phyloP scores from a whole-genome alignment of 148 eudicot genomes.

The Cornus kousa region DNA sequence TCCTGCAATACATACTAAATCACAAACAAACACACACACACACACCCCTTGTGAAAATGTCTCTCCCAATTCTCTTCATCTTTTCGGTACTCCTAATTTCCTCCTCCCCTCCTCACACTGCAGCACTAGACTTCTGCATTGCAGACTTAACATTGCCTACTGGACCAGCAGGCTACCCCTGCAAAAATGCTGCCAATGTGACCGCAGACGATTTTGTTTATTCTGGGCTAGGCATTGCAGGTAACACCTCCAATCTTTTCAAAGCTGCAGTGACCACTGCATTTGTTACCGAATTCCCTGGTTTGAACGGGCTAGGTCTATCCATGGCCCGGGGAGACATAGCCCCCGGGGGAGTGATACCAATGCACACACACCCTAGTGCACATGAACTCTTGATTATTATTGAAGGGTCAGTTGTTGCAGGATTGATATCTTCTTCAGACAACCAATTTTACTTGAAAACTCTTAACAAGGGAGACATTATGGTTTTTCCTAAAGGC shows the following conservation, averaged over 20 bases:
- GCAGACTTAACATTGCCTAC: slow-evolving; percentile 43
- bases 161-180: slow-evolving; percentile 73
- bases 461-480: slow-evolving; percentile 56
- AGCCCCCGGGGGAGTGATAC: slow-evolving; percentile 68
- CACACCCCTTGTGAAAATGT: no score
- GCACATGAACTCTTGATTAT: slow-evolving; percentile 58
- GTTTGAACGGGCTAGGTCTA: slow-evolving; percentile 69
- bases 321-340: slow-evolving; percentile 74
- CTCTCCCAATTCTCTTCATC: no score
- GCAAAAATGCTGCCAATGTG: slow-evolving; percentile 48
- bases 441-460: slow-evolving; percentile 50
- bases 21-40: no score
- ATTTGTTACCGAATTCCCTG: slow-evolving; percentile 67
- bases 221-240: slow-evolving; percentile 48
- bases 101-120: slow-evolving; percentile 27
- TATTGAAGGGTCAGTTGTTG: slow-evolving; percentile 48
- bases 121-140: slow-evolving; percentile 68
- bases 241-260: slow-evolving; percentile 66
- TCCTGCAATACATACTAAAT: no score
- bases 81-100: neutral
- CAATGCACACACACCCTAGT: slow-evolving; percentile 84
- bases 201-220: slow-evolving; percentile 53
- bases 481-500: slow-evolving; percentile 82
- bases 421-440: slow-evolving; percentile 66
- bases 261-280: slow-evolving; percentile 79